Conservation (phyloP, 2,329 filamentous ascomycete species). For the Penicillium sp. region DNA sequence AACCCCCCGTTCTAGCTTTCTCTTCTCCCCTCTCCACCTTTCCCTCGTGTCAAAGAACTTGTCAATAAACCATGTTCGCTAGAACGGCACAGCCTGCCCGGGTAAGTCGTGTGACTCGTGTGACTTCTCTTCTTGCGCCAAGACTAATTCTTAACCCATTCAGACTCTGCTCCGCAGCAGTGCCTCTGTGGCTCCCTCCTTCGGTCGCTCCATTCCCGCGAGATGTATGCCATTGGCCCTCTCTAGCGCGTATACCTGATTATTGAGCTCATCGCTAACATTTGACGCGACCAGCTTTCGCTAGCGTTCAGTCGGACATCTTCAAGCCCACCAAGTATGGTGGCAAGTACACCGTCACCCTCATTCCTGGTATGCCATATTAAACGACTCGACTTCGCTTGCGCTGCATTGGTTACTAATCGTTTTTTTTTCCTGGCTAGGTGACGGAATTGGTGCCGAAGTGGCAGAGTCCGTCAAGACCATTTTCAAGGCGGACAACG, state of each 20-base stretch:
- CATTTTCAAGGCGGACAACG: slow-evolving; percentile 99
- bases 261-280: slow-evolving; percentile 16
- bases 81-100: slow-evolving; percentile 40
- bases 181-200: slow-evolving; percentile 46
- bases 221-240: slow-evolving; percentile 45
- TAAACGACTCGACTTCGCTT: background rate
- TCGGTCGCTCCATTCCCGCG: slow-evolving; percentile 48
- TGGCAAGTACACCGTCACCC: slow-evolving; percentile 97
- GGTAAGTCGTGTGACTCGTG: slow-evolving; percentile 41
- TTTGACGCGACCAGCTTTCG: slow-evolving; percentile 49
- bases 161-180: slow-evolving; percentile 56
- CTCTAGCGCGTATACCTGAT: background rate
- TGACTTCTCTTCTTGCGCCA: slow-evolving; percentile 32
- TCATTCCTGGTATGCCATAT: slow-evolving; percentile 71
- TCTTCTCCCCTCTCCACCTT: slow-evolving; percentile 12
- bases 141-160: slow-evolving; percentile 42
- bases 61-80: slow-evolving; percentile 37
- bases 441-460: slow-evolving; percentile 95
- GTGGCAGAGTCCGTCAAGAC: slow-evolving; percentile 98
- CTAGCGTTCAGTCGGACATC: slow-evolving; percentile 86
- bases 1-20: slow-evolving; percentile 6
- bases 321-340: slow-evolving; percentile 99
- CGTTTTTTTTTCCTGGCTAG: slow-evolving; percentile 32
- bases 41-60: slow-evolving; percentile 15
- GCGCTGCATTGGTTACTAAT: slow-evolving; percentile 8